Evolutionary conservation across 1,139 yeast genomes (phyloP), one percentile per base, ranked within the genome.

Genomic region (Geotrichum aggregatum): DNA sequence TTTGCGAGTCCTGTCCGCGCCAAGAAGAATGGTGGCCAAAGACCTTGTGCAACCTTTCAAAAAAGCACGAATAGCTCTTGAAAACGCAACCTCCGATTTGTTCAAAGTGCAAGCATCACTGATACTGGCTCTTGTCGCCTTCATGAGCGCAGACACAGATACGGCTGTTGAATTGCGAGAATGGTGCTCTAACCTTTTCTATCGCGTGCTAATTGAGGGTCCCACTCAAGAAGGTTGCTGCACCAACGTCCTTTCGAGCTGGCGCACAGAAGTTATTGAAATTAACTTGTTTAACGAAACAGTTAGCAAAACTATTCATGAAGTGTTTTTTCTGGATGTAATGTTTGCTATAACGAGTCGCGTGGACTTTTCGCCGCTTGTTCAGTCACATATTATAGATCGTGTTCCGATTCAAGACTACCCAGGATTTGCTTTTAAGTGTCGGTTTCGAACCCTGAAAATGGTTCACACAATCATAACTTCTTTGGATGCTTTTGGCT

Each of bases 31-130:
- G 11, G 33, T 18, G 2, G 14, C 40, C 10, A 39, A 34, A 2
- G 44, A 39, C 13, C 36, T 53, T 13, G 24, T n/a, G 13, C 47
- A 44, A n/a, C 47, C 38, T n/a, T 35, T 53, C n/a, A 19, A 35
- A 11, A 8, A 33, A 8, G 53, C 43, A 3, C 40, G 43, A 30
- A 19, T 39, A 1, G 40, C 31, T 3, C 10, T 50, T 5, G 28
- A 31, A n/a, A 22, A 41, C 11, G 49, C 53, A 7, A 52, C 55
- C 5, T 33, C 42, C 22, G 56, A 53, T 28, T 31, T 53, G 33
- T 28, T 47, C 16, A 47, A 47, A 44, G 31, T 49, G 5, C 56
- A 53, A 39, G 52, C 56, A 2, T 44, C 54, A 8, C n/a, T 53
- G 13, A 21, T 53, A 11, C 35, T 53, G 13, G 31, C 48, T 4